Conservation (phyloP, 2,329 filamentous ascomycete species). For the Ophiostoma sp. region DNA sequence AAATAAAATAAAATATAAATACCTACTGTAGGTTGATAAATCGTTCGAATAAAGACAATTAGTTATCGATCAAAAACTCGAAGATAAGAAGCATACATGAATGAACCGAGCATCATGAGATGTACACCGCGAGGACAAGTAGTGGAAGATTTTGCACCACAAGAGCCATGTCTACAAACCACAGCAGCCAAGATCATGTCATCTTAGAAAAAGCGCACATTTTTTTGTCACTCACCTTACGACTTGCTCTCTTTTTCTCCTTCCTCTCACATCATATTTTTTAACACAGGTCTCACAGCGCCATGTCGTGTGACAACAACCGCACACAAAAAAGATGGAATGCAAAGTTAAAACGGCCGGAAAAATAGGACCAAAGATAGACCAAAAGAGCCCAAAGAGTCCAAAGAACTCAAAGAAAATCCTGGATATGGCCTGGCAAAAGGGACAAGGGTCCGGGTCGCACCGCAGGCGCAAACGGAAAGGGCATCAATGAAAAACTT, state of each 20-base stretch:
- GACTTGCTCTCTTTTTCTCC: neutral
- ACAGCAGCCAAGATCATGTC: neutral
- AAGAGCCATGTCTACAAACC: neutral
- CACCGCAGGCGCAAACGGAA: slow-evolving; percentile 1
- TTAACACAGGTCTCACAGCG: neutral
- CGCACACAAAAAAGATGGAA: neutral
- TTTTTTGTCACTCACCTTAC: neutral
- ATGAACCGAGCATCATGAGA: neutral
- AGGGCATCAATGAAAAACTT: neutral
- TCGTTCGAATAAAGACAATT: no score
- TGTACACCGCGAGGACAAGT: neutral
- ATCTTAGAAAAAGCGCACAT: no score
- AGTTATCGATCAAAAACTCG: no score
- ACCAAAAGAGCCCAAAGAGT: neutral
- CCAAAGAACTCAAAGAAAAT: neutral
- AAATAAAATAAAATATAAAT: neutral
- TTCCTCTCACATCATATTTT: neutral
- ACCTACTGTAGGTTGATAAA: no score
- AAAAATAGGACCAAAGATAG: neutral
- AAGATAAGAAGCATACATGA: no score
- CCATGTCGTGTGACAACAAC: slow-evolving; percentile 1
- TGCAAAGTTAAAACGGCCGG: neutral
- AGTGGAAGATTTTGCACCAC: neutral
- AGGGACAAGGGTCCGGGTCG: neutral
- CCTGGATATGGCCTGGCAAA: neutral